These are phyloP conservation scores for Porodaedalea pini DNA, from an alignment of 1,284 basidiomycete species.

Conservation along the genomic window DNA sequence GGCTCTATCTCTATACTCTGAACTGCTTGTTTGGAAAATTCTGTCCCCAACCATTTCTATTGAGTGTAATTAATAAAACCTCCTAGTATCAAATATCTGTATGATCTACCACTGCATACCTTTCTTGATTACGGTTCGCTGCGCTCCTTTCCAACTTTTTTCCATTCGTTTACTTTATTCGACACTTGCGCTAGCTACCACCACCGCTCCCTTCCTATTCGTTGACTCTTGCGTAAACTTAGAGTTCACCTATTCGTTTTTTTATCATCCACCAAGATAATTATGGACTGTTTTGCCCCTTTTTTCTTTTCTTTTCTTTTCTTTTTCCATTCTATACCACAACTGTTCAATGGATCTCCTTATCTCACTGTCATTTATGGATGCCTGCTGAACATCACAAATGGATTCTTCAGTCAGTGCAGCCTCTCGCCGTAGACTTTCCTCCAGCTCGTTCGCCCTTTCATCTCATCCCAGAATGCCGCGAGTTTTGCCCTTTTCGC, in stretches of 20 bases:
- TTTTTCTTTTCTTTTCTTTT: not conserved
- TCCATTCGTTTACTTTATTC: too few relatives aligned
- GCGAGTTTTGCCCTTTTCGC: conserved; percentile 44
- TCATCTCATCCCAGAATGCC: conserved; percentile 66
- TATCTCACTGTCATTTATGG: not conserved
- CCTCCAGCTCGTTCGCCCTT: conserved; percentile 65
- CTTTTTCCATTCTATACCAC: conserved; percentile 1
- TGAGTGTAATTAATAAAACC: too few relatives aligned
- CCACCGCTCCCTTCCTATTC: not conserved
- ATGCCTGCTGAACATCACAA: not conserved
- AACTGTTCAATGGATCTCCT: not conserved
- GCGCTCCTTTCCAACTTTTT: too few relatives aligned
- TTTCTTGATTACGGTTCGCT: too few relatives aligned
- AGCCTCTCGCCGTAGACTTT: conserved; percentile 53
- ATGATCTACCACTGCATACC: too few relatives aligned
- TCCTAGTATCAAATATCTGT: too few relatives aligned
- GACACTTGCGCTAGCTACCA: too few relatives aligned
- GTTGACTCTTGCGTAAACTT: not conserved
- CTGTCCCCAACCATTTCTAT: too few relatives aligned
- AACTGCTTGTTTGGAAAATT: too few relatives aligned
- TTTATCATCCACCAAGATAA: not conserved
- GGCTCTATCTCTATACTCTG: too few relatives aligned
- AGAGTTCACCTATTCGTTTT: not conserved
- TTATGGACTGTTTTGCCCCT: not conserved
- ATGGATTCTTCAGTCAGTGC: conserved; percentile 32